Conservation (phyloP, 345 rosid species). For the Microthlaspi erraticum region DNA sequence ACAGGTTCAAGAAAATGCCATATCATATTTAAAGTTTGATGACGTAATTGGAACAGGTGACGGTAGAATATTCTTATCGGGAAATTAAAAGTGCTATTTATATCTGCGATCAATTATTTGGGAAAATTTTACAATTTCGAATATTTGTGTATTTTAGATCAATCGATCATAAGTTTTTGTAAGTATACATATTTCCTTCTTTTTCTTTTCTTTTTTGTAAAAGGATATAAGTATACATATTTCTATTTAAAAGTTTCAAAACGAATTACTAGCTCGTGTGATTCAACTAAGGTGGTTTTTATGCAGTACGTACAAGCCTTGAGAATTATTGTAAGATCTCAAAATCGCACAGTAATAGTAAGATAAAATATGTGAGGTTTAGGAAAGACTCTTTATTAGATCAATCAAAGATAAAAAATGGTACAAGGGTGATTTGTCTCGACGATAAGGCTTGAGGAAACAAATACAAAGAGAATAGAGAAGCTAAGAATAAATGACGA, state of each 20-base stretch:
- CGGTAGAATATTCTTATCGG: constrained; percentile 8
- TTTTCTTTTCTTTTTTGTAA: too few relatives aligned
- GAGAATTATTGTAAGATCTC: too few relatives aligned
- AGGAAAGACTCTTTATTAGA: too few relatives aligned
- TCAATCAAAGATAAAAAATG: too few relatives aligned
- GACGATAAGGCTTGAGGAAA: too few relatives aligned
- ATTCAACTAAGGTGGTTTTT: too few relatives aligned
- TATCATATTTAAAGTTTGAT: constrained; percentile 2
- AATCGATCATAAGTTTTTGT: background rate
- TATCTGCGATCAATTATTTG: background rate
- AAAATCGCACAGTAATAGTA: too few relatives aligned
- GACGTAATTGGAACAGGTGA: background rate
- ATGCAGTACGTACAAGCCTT: too few relatives aligned
- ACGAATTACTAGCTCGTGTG: background rate
- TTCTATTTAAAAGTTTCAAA: background rate
- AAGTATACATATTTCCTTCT: background rate
- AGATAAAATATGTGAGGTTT: too few relatives aligned
- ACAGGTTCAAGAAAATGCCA: constrained; percentile 13
- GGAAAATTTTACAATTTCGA: background rate
- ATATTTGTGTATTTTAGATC: background rate
- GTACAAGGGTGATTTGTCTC: too few relatives aligned
- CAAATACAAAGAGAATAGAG: too few relatives aligned
- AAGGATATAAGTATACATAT: background rate
- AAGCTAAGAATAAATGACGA: too few relatives aligned
- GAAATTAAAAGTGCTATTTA: background rate